Percentiles rank a stretch among this genome's conserved stretches.
Evolutionary conservation across 2,329 filamentous ascomycete species (phyloP).

Genomic region (Fusarium oligoseptatum): DNA sequence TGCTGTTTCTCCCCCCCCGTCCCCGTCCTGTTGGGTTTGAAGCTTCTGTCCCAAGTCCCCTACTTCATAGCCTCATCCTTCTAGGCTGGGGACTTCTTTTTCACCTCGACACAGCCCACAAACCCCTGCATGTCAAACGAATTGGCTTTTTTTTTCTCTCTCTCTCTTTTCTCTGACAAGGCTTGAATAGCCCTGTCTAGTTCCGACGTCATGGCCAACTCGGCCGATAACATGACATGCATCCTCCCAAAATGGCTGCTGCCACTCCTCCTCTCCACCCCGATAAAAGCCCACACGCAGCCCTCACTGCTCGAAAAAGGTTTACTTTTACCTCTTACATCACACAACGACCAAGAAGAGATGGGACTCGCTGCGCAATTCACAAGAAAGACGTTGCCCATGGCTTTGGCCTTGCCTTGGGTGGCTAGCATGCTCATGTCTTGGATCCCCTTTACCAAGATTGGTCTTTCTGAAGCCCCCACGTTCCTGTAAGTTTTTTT

Average conservation of each 20-base stretch:
- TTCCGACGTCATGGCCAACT: constrained; percentile 15
- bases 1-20: not conserved
- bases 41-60: not conserved
- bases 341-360: not conserved
- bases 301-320: not conserved
- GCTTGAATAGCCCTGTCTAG: not conserved
- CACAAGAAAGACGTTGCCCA: constrained; percentile 14
- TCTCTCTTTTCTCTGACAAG: not conserved
- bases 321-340: not conserved
- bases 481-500: constrained; percentile 24
- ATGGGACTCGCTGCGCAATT: constrained; percentile 14
- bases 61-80: not conserved
- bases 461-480: constrained; percentile 22
- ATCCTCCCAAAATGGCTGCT: constrained; percentile 28
- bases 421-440: constrained; percentile 33
- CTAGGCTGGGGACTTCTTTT: not conserved
- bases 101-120: not conserved
- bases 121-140: not conserved
- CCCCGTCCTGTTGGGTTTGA: not conserved
- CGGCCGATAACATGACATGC: constrained; percentile 2
- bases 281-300: constrained; percentile 9
- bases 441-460: constrained; percentile 34
- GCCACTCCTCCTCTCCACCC: not conserved
- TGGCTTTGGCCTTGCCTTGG: constrained; percentile 34
- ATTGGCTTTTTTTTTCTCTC: not conserved